Base-by-base conservation (phyloP, 768 basidiomycete genomes). In the Coprinellus aureogranulatus region DNA sequence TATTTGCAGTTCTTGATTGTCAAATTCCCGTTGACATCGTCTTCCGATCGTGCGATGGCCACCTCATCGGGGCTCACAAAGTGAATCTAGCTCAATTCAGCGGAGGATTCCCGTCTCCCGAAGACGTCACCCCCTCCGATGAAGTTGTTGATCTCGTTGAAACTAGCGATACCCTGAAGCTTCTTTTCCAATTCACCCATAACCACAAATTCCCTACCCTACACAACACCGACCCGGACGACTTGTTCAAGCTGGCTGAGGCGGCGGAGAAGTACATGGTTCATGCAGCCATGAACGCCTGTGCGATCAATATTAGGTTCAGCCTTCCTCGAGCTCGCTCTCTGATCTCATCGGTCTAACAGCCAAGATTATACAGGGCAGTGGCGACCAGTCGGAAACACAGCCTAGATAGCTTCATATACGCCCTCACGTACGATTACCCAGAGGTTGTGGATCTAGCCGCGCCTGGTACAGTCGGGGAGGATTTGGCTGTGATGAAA, bases 1-100 rank as follows among this genome's bases (percentile, higher is more conserved):
- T n/a, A n/a, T n/a, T n/a, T 44, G 18, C 41, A 44, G 27, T 20
- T 44, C 41, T n/a, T n/a, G 41, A 44, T n/a, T 44, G 41, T n/a
- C 14, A 16, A 16, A 16, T 44, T n/a, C 41, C 41, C 14, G 41
- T 44, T n/a, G 41, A 44, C 41, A n/a, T 44, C 20, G 18, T 44
- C 20, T n/a, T 44, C 16, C 41, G 20, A 44, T 18, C 16, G 16
- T 18, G 16, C 41, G 41, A 44, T 44, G 41, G 41, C 9, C 20
- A 8, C 16, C 20, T 44, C 3, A 53, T 61, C 28, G 57, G 59
- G 14, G 59, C 61, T 12, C 65, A 66, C 39, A 55, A 46, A n/a
- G 25, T 11, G 0, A 59, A 62, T 46, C 48, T 65, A 4, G 52
- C 58, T 23, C 31, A 40, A 12, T 61, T 50, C 41, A 63, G 58